Percentiles rank a stretch among this genome's conserved stretches.
Evolutionary conservation across 2,329 filamentous ascomycete genomes (phyloP).

Genomic region (Trichoderma endophyticum): DNA sequence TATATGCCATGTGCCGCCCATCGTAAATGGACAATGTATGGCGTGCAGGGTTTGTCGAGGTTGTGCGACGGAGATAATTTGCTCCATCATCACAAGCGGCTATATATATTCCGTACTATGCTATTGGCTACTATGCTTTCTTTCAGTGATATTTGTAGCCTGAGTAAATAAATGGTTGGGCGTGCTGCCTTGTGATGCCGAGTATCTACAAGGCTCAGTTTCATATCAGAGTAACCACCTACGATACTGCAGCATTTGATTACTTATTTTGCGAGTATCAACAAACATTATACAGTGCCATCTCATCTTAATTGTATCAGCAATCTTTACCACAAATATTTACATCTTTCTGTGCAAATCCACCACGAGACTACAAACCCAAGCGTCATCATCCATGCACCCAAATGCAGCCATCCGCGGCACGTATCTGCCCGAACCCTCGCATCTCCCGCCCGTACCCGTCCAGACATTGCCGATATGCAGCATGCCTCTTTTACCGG

Average conservation of each 20-base stretch:
- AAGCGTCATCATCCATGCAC: background rate
- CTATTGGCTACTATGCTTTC: background rate
- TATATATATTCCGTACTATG: background rate
- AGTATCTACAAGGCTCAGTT: background rate
- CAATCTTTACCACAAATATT: background rate
- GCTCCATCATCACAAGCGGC: background rate
- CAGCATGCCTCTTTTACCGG: background rate
- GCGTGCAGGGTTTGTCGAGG: background rate
- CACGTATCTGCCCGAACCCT: background rate
- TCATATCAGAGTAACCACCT: background rate
- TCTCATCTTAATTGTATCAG: background rate
- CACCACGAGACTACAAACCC: background rate
- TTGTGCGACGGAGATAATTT: background rate
- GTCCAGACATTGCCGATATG: background rate
- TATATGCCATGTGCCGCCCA: background rate
- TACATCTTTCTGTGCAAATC: background rate
- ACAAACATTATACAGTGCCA: background rate
- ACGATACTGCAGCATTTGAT: background rate
- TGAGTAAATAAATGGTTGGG: background rate
- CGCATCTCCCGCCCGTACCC: background rate
- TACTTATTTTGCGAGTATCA: background rate
- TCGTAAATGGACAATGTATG: background rate
- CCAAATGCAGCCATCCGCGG: background rate
- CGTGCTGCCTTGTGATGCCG: background rate
- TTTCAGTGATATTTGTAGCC: background rate